Base-by-base conservation (phyloP, 176 grass and related monocot genomes). In the Elaeis guineensis region DNA sequence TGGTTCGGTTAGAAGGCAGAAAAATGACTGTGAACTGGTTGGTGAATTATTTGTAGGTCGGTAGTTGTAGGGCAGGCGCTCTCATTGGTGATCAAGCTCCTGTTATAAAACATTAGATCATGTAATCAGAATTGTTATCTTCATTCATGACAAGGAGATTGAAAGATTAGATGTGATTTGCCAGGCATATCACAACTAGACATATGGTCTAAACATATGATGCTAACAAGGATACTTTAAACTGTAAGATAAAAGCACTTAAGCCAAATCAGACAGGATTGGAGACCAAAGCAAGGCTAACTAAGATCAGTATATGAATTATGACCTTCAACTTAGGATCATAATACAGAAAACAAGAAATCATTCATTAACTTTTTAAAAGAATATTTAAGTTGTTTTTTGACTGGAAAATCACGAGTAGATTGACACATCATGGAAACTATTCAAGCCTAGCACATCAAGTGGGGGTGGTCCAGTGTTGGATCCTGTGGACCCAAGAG, bases 21-120 rank as follows among this genome's bases (percentile, higher is more conserved):
- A 78, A 83, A 89, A 64, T 89, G 85, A 61, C 55, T 80, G 61
- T 71, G 62, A 19, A 71, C 29, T 73, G 66, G 55, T 24, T 95
- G 77, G 52, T 81, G 66, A 58, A 73, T 66, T 55, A 70, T 70
- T 70, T 79, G 81, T 55, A 78, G 64, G 29, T 86, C 77, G 25
- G 74, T 70, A 14, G 48, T 16, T n/a, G 25, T 7, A 22, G 35
- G 39, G 70, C 71, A 86, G 29, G 77, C 83, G 48, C 73, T 73
- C 63, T 86, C 79, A 67, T 83, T 76, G 63, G 65, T 16, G 56
- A 81, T 69, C 50, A 80, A 66, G 59, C 71, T 71, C 73, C 90
- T 86, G 70, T 44, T 72, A 49, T 30, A n/a, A 79, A 78, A 35
- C 32, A 35, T 7, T 35, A 35, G 35, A 44, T 44, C 35, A 44